Evolutionary conservation across 1,284 basidiomycete genomes (phyloP).

Genomic region (Ceratobasidium sp.): DNA sequence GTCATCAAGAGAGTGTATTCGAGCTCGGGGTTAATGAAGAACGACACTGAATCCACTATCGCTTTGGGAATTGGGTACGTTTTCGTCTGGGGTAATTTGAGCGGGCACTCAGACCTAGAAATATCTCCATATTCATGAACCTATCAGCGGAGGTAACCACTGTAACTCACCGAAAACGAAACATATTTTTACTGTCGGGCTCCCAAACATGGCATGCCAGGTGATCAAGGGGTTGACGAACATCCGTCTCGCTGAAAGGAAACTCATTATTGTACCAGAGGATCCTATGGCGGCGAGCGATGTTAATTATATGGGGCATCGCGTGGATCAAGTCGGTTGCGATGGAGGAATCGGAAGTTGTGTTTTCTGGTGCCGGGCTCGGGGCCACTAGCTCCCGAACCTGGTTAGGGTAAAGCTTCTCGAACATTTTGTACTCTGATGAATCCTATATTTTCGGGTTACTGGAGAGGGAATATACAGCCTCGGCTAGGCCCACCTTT

Average conservation of each 20-base stretch:
- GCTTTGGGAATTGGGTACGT: neutral
- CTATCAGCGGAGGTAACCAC: too few species aligned
- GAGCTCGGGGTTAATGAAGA: neutral
- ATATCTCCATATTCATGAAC: neutral
- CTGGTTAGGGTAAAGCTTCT: neutral
- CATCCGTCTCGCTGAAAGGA: neutral
- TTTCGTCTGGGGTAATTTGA: neutral
- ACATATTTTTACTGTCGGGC: neutral
- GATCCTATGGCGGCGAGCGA: neutral
- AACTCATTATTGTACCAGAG: neutral
- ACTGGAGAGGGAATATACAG: too few species aligned
- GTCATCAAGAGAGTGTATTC: neutral
- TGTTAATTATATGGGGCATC: neutral
- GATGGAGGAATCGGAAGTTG: neutral
- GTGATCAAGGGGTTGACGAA: constrained; percentile 4
- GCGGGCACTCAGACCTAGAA: neutral
- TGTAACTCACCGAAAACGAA: neutral
- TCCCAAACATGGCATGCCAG: neutral
- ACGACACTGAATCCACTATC: neutral
- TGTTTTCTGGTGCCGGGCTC: neutral
- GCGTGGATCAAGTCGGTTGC: neutral
- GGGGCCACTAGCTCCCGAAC: neutral
- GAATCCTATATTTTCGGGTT: neutral
- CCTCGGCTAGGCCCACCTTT: neutral
- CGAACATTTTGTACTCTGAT: neutral